A percentile compares a stretch with the other conserved stretches of the same genome.
Evolutionary conservation across 2,329 filamentous ascomycete genomes (phyloP).

Genomic region (Exophiala oligosperma): DNA sequence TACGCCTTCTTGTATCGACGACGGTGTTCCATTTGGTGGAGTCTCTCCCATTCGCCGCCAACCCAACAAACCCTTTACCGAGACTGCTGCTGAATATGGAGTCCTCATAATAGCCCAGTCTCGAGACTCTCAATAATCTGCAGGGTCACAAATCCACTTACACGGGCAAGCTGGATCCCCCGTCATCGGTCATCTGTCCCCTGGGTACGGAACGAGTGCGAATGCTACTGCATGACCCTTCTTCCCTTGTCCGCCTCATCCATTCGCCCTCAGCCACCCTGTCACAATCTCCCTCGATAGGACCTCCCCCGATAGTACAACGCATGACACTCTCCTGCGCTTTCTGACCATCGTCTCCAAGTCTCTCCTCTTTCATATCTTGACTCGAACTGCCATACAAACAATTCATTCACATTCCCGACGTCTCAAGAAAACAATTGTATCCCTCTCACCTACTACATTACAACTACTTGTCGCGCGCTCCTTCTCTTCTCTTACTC

Average conservation of each 20-base stretch:
- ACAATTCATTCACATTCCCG: conserved; percentile 1
- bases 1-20: no score
- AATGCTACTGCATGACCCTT: background rate
- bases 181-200: background rate
- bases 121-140: no score
- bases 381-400: conserved; percentile 1
- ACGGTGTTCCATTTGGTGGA: no score
- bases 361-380: background rate
- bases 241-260: background rate
- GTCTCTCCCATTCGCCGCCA: no score
- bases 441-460: background rate
- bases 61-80: no score
- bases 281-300: background rate
- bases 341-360: background rate
- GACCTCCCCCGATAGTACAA: background rate
- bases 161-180: no score
- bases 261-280: background rate
- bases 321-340: conserved; percentile 6
- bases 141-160: no score
- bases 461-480: background rate
- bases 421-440: conserved; percentile 1
- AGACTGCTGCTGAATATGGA: no score
- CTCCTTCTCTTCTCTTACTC: conserved; percentile 33
- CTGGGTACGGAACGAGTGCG: background rate
- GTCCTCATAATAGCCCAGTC: no score